Evolutionary conservation across 2,329 filamentous ascomycete species (phyloP), one percentile per base, ranked within the genome.

Genomic region (Ophiostoma pallidulum): DNA sequence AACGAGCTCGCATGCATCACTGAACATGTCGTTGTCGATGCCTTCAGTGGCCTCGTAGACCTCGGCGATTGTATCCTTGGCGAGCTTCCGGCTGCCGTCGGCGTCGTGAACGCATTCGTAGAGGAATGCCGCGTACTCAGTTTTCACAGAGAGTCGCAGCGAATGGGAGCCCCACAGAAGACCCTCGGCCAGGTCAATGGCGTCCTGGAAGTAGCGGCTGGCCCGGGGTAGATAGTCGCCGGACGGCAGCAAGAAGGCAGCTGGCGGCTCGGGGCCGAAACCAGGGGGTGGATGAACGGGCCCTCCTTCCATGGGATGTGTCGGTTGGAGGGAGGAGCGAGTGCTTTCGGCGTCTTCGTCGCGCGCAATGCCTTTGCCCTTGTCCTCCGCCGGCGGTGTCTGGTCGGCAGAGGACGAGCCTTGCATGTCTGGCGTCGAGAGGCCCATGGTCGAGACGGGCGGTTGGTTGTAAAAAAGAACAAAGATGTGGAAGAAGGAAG

Each of bases 401-500:
- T 64, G 53, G 8, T 55, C 56, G 56, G 26, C 49, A 8, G 61
- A 58, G 4, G 60, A 53, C 6, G 52, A 63, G 13, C 63, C 65
- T 41, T 68, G 62, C 4, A 61, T 57, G 42, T 74, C 72, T 12
- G 73, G 69, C 1, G 70, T 71, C 53, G 71, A 68, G 50, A 76
- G 68, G 18, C 74, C 74, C 59, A 78, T 73, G 31, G 74, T 70
- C 38, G 81, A 82, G 48, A 95, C 77, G 0, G 84, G 75, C 0
- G 91, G 91, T 45, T 87, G 80, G 65, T 96, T 96, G 69, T 96
- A 88, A 61, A 96, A 97, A 12, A 97, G 76, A 46, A 94, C 92
- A 63, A 95, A 95, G 55, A 98, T 88, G 67, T 98, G 91, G 58
- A 94, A 92, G 62, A 97, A 94, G 18, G 88, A 94, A 14, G 92